Percentiles rank a stretch among this genome's conserved stretches.
These are phyloP conservation scores for Verticillium albo-atrum DNA, from an alignment of 2,329 filamentous ascomycete species.

Conservation along the genomic window DNA sequence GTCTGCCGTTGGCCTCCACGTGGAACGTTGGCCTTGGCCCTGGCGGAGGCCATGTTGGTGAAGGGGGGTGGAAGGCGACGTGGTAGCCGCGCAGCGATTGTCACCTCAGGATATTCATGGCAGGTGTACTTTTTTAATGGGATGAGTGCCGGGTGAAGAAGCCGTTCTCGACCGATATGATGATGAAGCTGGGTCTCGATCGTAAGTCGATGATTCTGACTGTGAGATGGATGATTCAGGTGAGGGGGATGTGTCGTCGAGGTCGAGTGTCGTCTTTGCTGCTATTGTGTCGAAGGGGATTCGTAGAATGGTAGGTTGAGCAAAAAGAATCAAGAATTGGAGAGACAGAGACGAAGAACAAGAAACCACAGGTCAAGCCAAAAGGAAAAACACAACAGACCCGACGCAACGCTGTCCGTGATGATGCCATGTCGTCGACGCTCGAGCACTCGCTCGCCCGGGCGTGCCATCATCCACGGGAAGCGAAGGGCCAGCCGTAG, in stretches of 20 bases:
- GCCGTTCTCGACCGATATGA: too few relatives aligned
- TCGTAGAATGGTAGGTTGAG: not conserved
- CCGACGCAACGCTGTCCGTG: not conserved
- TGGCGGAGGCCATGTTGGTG: slow-evolving; percentile 7
- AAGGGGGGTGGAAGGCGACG: not conserved
- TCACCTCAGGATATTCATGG: not conserved
- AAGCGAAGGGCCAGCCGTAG: not conserved
- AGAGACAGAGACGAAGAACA: not conserved
- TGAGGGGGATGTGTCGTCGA: slow-evolving; percentile 6
- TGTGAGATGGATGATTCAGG: slow-evolving; percentile 2
- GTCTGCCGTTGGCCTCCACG: slow-evolving; percentile 8
- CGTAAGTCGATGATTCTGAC: too few relatives aligned
- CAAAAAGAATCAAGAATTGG: not conserved
- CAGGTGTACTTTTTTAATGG: not conserved
- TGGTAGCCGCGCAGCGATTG: slow-evolving; percentile 4
- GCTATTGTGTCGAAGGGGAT: not conserved
- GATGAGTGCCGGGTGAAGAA: slow-evolving; percentile 3
- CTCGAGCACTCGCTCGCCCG: not conserved
- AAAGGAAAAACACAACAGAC: not conserved
- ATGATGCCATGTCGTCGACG: not conserved
- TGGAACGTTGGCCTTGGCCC: slow-evolving; percentile 13
- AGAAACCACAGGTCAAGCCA: not conserved
- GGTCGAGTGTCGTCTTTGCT: not conserved
- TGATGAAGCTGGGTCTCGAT: too few relatives aligned
- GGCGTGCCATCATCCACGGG: not conserved